Conservation (phyloP, 1,284 basidiomycete genomes). For the Erythrobasidium hasegawianum region DNA sequence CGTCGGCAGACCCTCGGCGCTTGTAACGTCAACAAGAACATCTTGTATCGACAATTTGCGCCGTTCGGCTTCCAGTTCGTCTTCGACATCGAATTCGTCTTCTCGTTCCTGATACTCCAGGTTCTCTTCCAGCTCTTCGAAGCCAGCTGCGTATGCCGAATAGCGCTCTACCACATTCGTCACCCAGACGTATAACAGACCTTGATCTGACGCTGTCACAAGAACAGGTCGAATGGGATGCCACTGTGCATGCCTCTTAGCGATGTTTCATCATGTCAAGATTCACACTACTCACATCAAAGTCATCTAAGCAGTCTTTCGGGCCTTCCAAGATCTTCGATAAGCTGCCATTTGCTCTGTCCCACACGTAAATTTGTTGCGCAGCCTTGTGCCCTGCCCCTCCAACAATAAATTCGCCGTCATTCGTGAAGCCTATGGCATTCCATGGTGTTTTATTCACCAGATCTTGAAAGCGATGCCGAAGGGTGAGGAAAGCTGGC, state of each 20-base stretch:
- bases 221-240: slow-evolving; percentile 82
- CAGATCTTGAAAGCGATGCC: slow-evolving; percentile 83
- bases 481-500: slow-evolving; percentile 27
- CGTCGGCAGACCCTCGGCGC: neutral
- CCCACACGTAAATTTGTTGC: slow-evolving; percentile 98
- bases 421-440: slow-evolving; percentile 57
- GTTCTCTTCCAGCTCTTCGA: slow-evolving; percentile 98
- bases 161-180: slow-evolving; percentile 67
- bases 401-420: slow-evolving; percentile 84
- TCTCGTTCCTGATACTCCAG: slow-evolving; percentile 93
- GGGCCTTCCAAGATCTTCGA: slow-evolving; percentile 90
- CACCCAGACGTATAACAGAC: slow-evolving; percentile 58
- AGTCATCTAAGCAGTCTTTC: slow-evolving; percentile 75
- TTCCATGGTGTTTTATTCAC: slow-evolving; percentile 68
- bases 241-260: too few relatives aligned
- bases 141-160: slow-evolving; percentile 96
- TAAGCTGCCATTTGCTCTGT: slow-evolving; percentile 81
- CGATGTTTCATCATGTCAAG: too few relatives aligned
- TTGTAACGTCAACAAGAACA: slow-evolving; percentile 25
- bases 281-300: slow-evolving; percentile 74
- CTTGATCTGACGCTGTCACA: slow-evolving; percentile 55
- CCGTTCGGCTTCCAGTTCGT: slow-evolving; percentile 30
- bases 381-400: slow-evolving; percentile 49
- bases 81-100: slow-evolving; percentile 86
- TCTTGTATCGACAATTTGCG: slow-evolving; percentile 22